Percentiles rank a stretch among this genome's conserved stretches.
These are phyloP conservation scores for Histomonas meleagridis DNA, from an alignment of 208 protist species.

Conservation along the genomic window DNA sequence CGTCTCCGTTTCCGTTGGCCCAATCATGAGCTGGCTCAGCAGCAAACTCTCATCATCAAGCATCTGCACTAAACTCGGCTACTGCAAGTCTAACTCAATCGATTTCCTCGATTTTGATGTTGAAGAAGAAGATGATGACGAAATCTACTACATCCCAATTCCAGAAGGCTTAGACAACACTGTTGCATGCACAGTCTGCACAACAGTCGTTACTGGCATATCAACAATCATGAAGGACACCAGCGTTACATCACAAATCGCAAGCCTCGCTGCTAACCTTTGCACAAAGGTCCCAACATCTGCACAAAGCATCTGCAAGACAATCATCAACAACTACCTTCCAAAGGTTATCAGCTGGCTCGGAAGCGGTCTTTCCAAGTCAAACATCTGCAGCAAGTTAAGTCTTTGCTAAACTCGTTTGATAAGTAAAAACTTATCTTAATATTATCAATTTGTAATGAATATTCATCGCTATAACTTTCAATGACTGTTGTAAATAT, in stretches of 20 bases:
- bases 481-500: too few relatives aligned
- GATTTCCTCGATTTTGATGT: too few relatives aligned
- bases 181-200: not conserved
- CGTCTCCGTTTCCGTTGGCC: too few relatives aligned
- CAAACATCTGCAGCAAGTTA: not conserved
- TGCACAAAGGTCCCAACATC: not conserved
- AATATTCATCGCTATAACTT: too few relatives aligned
- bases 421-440: too few relatives aligned
- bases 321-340: not conserved
- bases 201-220: not conserved
- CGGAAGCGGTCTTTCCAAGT: not conserved
- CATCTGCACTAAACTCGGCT: too few relatives aligned
- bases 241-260: not conserved
- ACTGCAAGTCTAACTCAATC: too few relatives aligned
- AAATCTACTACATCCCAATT: too few relatives aligned
- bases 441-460: too few relatives aligned
- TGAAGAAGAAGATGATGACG: too few relatives aligned
- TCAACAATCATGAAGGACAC: not conserved
- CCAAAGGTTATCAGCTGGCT: not conserved
- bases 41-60: too few relatives aligned
- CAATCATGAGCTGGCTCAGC: too few relatives aligned
- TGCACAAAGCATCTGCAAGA: not conserved
- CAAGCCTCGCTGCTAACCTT: not conserved
- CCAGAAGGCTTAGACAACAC: not conserved
- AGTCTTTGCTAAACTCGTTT: not conserved